Evolutionary conservation across 192 early-diverging fungal species (phyloP), one percentile per base, ranked within the genome.

Genomic region (Kappamyces sp.): DNA sequence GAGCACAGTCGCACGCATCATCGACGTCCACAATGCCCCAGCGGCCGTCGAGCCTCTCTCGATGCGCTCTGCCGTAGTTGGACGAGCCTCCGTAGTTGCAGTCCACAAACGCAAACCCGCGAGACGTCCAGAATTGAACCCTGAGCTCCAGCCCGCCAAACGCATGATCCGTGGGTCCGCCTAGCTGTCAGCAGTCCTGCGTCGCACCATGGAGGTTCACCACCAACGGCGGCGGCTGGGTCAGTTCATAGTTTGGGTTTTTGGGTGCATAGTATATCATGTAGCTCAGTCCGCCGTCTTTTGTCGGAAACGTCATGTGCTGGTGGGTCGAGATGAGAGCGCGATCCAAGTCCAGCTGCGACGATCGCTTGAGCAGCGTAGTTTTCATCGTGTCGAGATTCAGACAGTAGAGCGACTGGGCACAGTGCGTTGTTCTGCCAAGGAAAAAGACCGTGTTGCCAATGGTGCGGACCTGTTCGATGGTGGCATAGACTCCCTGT

Each of bases 81-180:
- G 80, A 78, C 1, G 85, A 87, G 1, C 89, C 89, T 47, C 89
- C 88, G 58, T 91, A 91, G 67, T 91, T 87, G 60, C 87, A 79
- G 50, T 90, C 79, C 2, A 74, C 81, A 35, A 86, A 72, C 0
- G 80, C 89, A 53, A 86, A 85, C 1, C 88, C 89, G 37, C 89
- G 84, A 9, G 84, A 80, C 1, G 88, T 90, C 77, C 85, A 91
- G 72, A 78, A 91, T 64, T 84, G 81, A 52, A 87, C 76, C 34
- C 51, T 61, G 49, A 65, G 71, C 52, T 67, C 66, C 46, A 82
- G 71, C 37, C 72, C 63, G 1, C 74, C 63, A 35, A 49, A 34
- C 0, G 68, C 66, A 0, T 69, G 63, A 0, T 58, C 32, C 2
- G 86, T 89, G 4, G 89, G 89, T 1, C 89, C 23, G 23, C 23